phyloP scores from a whole-genome alignment of 2,329 filamentous ascomycete genomes.

The Penicillium sp. region DNA sequence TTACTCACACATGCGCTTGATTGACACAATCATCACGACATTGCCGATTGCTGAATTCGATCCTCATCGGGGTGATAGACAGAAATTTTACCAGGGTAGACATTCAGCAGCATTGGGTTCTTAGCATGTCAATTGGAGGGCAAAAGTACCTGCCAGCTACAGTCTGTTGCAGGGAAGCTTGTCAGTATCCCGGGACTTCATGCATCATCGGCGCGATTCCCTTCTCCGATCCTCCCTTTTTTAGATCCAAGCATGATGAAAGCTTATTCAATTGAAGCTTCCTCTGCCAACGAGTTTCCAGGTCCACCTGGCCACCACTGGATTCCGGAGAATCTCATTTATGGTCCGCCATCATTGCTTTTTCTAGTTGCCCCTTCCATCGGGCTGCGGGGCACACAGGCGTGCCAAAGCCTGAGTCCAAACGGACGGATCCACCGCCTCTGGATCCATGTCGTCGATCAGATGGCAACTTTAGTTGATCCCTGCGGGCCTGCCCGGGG shows the following conservation, averaged over 20 bases:
- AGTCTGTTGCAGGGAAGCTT: conserved; percentile 8
- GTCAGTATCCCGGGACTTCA: conserved; percentile 23
- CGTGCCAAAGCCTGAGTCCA: background rate
- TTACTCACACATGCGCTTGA: background rate
- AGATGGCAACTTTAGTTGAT: conserved; percentile 26
- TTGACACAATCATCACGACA: background rate
- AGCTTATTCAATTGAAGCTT: background rate
- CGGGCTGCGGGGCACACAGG: conserved; percentile 1
- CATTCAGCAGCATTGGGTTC: background rate
- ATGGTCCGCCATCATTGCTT: conserved; percentile 24
- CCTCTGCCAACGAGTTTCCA: conserved; percentile 12
- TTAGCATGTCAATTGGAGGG: background rate
- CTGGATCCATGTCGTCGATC: conserved; percentile 29
- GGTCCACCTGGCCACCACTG: background rate
- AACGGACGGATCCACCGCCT: conserved; percentile 16
- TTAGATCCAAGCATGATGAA: conserved; percentile 8
- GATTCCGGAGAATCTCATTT: conserved; percentile 12
- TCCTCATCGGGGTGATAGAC: background rate
- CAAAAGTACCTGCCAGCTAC: conserved; percentile 1
- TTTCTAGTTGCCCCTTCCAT: conserved; percentile 28
- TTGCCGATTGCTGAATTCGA: background rate
- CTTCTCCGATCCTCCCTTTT: conserved; percentile 10
- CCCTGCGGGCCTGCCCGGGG: conserved; percentile 15
- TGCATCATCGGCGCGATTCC: conserved; percentile 17
- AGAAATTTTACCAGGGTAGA: background rate